A percentile compares a stretch with the other conserved stretches of the same genome.
phyloP scores from a whole-genome alignment of 2,329 filamentous ascomycete species.

The Cyclaneusma minus region DNA sequence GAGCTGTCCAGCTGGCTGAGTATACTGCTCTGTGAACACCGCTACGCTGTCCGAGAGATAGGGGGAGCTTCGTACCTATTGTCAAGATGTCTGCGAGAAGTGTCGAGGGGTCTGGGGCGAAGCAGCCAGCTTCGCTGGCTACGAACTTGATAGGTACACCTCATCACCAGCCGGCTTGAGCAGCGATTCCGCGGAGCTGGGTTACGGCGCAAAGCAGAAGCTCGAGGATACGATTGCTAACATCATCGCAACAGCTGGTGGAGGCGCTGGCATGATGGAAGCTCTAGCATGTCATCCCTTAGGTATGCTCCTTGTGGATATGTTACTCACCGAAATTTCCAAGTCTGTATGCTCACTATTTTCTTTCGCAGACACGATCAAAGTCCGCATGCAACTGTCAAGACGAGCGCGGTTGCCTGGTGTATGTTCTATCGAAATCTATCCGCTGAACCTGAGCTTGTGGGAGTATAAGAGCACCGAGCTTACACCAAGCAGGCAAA shows the following conservation, averaged over 20 bases:
- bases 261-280: conserved; percentile 98
- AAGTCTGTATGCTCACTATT: conserved; percentile 4
- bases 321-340: conserved; percentile 3
- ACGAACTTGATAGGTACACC: conserved; percentile 77
- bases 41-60: too few relatives aligned
- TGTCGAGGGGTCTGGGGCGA: conserved; percentile 38
- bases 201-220: conserved; percentile 5
- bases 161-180: conserved; percentile 1
- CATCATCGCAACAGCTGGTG: conserved; percentile 50
- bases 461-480: too few relatives aligned
- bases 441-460: background rate
- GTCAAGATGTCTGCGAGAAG: conserved; percentile 52
- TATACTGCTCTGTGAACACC: too few relatives aligned
- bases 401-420: conserved; percentile 70
- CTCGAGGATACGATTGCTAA: conserved; percentile 7
- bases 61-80: too few relatives aligned
- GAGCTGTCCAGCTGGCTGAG: too few relatives aligned
- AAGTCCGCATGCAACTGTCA: conserved; percentile 98
- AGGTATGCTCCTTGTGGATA: conserved; percentile 33
- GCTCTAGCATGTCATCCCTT: conserved; percentile 90
- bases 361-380: conserved; percentile 62
- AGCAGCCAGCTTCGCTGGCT: conserved; percentile 69
- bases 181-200: conserved; percentile 10
- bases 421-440: conserved; percentile 21
- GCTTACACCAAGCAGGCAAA: conserved; percentile 47